Evolutionary conservation across 495 filamentous ascomycete genomes (phyloP), one percentile per base, ranked within the genome.

Genomic region (Aspergillus affinis): DNA sequence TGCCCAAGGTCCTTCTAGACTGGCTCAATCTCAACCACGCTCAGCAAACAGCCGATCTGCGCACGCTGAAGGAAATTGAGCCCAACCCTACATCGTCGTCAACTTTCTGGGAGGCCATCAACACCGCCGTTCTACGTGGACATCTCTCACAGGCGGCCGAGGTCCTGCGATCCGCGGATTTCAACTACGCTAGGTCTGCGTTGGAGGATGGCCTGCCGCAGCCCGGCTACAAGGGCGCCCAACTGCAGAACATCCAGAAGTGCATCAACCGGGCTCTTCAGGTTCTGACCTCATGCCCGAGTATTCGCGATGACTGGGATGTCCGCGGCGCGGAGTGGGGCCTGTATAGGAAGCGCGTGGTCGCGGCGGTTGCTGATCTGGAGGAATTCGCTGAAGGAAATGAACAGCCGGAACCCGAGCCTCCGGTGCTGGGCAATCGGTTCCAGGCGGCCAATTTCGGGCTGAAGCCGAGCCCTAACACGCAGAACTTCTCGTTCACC

Each of bases 91-190:
- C 90, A 3, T 83, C 84, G 49, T 88, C 92, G 63, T 72, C 75
- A 6, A 78, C 85, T 27, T 97, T 90, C 70, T 97, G 93, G 93
- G 88, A 91, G 65, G 81, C 85, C 10, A 74, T 96, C 18, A 87
- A 85, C 61, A 78, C 80, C 30, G 71, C 82, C 32, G 79, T 91
- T 53, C 73, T 93, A 5, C 88, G 92, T 17, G 92, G 92, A 21
- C 83, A 84, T 32, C 81, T 96, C 44, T 54, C 66, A 5, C 85
- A 84, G 12, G 85, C 87, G 0, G 77, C 86, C 3, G 72, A 78
- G 44, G 68, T 93, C 32, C 75, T 97, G 44, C 84, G 80, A 54
- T 80, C 81, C 9, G 89, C 90, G 1, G 87, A 90, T 49, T 96
- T 92, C 81, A 85, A 84, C 58, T 78, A 88, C 55, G 88, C 92